Base-by-base conservation (phyloP, 495 filamentous ascomycete species). In the Trichoderma gamsii region DNA sequence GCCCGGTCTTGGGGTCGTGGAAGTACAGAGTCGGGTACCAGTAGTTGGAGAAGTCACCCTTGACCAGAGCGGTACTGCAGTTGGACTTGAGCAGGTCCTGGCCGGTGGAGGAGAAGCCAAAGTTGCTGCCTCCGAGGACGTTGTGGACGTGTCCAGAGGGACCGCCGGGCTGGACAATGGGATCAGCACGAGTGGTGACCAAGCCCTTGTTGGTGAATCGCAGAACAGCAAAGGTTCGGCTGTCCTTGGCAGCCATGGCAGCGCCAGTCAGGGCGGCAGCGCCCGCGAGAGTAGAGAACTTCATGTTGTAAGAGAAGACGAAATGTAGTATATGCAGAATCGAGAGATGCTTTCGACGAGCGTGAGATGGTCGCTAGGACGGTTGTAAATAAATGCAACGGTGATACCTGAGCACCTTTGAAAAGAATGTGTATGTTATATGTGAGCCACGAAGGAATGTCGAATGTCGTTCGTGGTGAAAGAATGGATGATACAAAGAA, bases 1-100 rank as follows among this genome's bases (percentile, higher is more conserved):
- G 82, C 11, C 86, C 86, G 68, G 89, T 89, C 70, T 83, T 77
- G 70, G 80, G 80, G 63, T 83, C 81, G 70, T 80, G 75, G 74
- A 83, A 92, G 78, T 86, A 92, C 21, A 93, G 80, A 46, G 76
- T 76, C 2, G 91, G 89, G 63, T 87, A 83, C 92, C 91, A 94
- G 79, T 95, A 94, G 76, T 87, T 88, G 71, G 86, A 90, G 71
- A 87, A 79, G 76, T 95, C 91, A 68, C 83, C 81, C 67, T 83
- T 86, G 70, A 89, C 80, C 12, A 79, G 80, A 70, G 89, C 87
- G 12, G 88, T 87, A 64, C 87, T 88, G 78, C 92, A 95, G 0
- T 77, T 77, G 0, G 90, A 89, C 66, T 78, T 69, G 63, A 83
- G 78, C 13, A 90, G 81, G 35, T 80, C 73, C 63, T 84, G 77